A percentile compares a stretch with the other conserved stretches of the same genome.
These are phyloP conservation scores for Taxillus chinensis DNA, from an alignment of 164 flowering plant genomes.

Conservation along the genomic window DNA sequence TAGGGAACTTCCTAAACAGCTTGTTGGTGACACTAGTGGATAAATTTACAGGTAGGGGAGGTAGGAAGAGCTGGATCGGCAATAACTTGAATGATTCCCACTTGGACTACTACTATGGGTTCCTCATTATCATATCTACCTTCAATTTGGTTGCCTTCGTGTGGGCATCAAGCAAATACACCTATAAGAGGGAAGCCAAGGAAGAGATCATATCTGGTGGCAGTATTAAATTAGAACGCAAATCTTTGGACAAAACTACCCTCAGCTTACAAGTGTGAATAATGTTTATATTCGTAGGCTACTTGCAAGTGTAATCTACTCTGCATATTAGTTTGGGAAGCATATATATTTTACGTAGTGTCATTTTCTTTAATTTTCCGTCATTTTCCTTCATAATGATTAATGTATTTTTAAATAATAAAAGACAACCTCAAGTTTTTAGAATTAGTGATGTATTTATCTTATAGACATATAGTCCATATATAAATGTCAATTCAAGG, in stretches of 20 bases:
- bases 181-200: slow-evolving; percentile 51
- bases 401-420: too few relatives aligned
- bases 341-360: too few relatives aligned
- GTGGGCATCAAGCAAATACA: slow-evolving; percentile 55
- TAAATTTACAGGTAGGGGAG: slow-evolving; percentile 38
- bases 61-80: slow-evolving; percentile 70
- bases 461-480: too few relatives aligned
- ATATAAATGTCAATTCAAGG: too few relatives aligned
- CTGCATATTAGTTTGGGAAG: too few relatives aligned
- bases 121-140: slow-evolving; percentile 39
- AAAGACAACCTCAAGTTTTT: too few relatives aligned
- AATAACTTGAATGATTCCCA: slow-evolving; percentile 70
- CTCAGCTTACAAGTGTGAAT: slow-evolving; percentile 28
- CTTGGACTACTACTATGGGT: slow-evolving; percentile 72
- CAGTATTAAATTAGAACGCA: slow-evolving; percentile 29
- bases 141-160: slow-evolving; percentile 43
- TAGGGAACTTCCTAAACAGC: slow-evolving; percentile 82
- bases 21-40: slow-evolving; percentile 70
- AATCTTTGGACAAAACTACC: slow-evolving; percentile 22
- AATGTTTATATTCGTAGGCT: neutral
- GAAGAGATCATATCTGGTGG: slow-evolving; percentile 15
- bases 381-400: too few relatives aligned
- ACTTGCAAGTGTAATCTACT: too few relatives aligned
- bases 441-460: too few relatives aligned
- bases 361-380: too few relatives aligned